phyloP scores from a whole-genome alignment of 2,329 filamentous ascomycete genomes.

The Penicillium palitans region DNA sequence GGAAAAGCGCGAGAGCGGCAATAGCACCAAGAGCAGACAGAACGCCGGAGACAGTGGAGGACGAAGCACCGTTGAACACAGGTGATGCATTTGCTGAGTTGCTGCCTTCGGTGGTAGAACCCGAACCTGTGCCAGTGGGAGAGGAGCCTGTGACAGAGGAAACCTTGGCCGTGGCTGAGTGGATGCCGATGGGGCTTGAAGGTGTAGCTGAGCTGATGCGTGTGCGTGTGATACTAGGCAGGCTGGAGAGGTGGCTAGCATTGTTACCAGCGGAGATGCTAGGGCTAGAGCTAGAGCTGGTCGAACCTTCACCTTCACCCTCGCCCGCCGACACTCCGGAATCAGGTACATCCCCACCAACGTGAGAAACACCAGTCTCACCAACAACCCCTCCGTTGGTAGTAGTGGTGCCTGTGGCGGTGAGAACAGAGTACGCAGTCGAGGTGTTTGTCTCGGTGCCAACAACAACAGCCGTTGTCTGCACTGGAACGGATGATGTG shows the following conservation, averaged over 20 bases:
- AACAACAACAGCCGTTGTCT: not conserved
- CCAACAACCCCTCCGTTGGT: not conserved
- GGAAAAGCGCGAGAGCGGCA: not conserved
- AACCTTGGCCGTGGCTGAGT: not conserved
- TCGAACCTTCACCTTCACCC: not conserved
- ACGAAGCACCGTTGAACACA: constrained; percentile 2
- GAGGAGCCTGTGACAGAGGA: not conserved
- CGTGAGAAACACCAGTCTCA: not conserved
- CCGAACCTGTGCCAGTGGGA: not conserved
- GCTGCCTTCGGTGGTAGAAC: not conserved
- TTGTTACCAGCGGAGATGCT: not conserved
- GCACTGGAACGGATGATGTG: not conserved
- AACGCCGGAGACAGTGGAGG: not conserved
- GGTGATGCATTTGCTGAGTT: not conserved
- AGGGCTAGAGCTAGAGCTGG: not conserved
- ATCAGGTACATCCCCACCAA: not conserved
- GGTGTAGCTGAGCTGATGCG: not conserved
- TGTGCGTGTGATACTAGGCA: not conserved
- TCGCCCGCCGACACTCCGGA: not conserved
- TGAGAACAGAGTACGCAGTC: not conserved
- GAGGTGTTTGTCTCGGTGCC: not conserved
- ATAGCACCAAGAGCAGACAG: constrained; percentile 1
- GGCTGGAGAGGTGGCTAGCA: not conserved
- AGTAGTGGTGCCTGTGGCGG: not conserved
- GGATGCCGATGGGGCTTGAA: not conserved